Conservation (phyloP, 257 asterid species). For the Nicotiana tomentosiformis region DNA sequence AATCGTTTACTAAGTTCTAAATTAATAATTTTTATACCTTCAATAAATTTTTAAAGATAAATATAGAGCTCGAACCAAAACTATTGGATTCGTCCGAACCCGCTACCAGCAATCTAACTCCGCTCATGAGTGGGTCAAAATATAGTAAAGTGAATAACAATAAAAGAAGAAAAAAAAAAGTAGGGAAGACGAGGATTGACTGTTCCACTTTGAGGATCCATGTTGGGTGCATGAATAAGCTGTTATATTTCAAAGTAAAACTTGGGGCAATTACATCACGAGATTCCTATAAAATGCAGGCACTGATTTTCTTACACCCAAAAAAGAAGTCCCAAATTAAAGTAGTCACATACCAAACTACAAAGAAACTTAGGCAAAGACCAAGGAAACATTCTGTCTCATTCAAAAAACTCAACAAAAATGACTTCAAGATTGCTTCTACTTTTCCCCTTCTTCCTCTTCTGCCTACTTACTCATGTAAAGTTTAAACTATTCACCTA, state of each 20-base stretch:
- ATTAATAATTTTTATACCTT: too few relatives aligned
- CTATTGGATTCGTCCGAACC: too few relatives aligned
- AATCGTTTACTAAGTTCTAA: too few relatives aligned
- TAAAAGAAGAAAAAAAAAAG: background rate
- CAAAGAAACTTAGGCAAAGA: background rate
- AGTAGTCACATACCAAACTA: background rate
- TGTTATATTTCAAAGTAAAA: background rate
- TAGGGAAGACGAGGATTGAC: background rate
- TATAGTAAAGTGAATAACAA: background rate
- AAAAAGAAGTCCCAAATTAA: background rate
- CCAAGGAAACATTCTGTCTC: background rate
- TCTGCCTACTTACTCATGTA: slow-evolving; percentile 37
- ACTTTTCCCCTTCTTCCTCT: slow-evolving; percentile 29
- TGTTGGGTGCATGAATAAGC: background rate
- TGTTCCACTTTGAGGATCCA: background rate
- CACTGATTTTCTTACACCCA: background rate
- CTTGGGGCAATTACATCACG: background rate
- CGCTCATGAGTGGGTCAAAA: too few relatives aligned
- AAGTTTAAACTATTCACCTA: background rate
- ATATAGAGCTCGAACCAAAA: too few relatives aligned
- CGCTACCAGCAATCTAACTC: too few relatives aligned
- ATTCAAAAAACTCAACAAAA: background rate
- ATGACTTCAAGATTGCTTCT: slow-evolving; percentile 40
- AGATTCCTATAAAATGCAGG: slow-evolving; percentile 17
- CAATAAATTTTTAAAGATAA: too few relatives aligned